Conservation (phyloP, 352 stramenopile species). For the Phytophthora crassamura region DNA sequence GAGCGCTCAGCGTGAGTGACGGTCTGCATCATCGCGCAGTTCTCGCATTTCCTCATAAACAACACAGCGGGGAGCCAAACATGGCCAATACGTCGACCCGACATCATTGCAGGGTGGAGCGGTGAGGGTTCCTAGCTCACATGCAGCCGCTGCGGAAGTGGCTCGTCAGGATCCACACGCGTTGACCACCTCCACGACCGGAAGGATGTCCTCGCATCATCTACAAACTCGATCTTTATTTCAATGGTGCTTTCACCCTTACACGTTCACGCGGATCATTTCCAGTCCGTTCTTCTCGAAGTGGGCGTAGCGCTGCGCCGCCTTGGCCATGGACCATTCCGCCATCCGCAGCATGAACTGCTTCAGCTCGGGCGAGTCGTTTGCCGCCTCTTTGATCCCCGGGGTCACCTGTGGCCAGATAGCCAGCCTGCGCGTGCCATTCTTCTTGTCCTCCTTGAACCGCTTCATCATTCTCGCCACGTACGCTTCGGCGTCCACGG, state of each 20-base stretch:
- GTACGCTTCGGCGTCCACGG: constrained; percentile 12
- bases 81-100: not conserved
- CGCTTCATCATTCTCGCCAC: constrained; percentile 18
- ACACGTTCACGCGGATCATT: not conserved
- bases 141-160: too few species aligned
- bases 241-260: not conserved
- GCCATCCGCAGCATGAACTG: constrained; percentile 24
- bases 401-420: constrained; percentile 21
- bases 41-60: constrained; percentile 21
- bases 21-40: constrained; percentile 17
- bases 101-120: constrained; percentile 16
- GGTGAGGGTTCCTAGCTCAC: not conserved
- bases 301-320: constrained; percentile 10
- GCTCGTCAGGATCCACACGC: too few species aligned
- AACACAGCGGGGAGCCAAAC: not conserved
- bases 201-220: too few species aligned
- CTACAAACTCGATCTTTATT: too few species aligned
- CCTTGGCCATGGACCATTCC: constrained; percentile 14
- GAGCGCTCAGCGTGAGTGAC: constrained; percentile 11
- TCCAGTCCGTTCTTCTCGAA: constrained; percentile 19
- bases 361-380: constrained; percentile 7
- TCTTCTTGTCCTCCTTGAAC: constrained; percentile 20
- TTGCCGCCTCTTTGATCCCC: constrained; percentile 4
- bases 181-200: too few species aligned
- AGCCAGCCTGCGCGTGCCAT: constrained; percentile 5